These are phyloP conservation scores for Dioscorea alata DNA, from an alignment of 106 monocot genomes.

Conservation along the genomic window DNA sequence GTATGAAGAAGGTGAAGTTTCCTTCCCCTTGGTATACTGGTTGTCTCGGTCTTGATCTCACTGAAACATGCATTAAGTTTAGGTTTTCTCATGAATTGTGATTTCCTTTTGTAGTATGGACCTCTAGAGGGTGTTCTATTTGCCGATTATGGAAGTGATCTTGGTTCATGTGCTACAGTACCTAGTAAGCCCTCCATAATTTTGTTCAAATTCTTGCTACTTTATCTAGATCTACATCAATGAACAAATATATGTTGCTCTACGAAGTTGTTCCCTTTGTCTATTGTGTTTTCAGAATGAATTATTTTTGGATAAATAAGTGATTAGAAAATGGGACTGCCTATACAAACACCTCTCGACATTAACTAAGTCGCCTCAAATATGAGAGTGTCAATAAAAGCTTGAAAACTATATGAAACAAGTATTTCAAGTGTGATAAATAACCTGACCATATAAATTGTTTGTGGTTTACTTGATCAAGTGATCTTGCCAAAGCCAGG, in stretches of 20 bases:
- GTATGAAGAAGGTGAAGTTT: constrained; percentile 96
- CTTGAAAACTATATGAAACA: neutral
- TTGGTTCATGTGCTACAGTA: constrained; percentile 83
- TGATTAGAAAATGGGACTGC: too few species aligned
- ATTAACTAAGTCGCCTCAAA: neutral
- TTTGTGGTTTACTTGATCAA: constrained; percentile 22
- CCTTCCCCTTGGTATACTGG: constrained; percentile 64
- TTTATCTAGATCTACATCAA: too few species aligned
- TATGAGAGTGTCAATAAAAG: neutral
- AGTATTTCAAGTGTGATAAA: neutral
- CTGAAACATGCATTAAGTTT: neutral
- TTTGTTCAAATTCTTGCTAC: too few species aligned
- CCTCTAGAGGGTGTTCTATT: constrained; percentile 80
- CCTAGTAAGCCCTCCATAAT: constrained; percentile 39
- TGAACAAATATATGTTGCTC: too few species aligned
- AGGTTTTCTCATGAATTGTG: neutral
- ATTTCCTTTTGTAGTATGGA: constrained; percentile 46
- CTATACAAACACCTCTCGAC: too few species aligned
- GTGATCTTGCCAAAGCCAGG: constrained; percentile 91
- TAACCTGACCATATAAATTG: neutral
- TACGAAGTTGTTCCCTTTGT: too few species aligned
- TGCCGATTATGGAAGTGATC: constrained; percentile 88
- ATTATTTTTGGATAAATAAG: too few species aligned
- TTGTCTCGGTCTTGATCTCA: too few species aligned
- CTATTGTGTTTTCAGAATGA: too few species aligned